A percentile compares a stretch with the other conserved stretches of the same genome.
These are phyloP conservation scores for Bimuria novae-zelandiae DNA, from an alignment of 2,329 filamentous ascomycete genomes.

Conservation along the genomic window DNA sequence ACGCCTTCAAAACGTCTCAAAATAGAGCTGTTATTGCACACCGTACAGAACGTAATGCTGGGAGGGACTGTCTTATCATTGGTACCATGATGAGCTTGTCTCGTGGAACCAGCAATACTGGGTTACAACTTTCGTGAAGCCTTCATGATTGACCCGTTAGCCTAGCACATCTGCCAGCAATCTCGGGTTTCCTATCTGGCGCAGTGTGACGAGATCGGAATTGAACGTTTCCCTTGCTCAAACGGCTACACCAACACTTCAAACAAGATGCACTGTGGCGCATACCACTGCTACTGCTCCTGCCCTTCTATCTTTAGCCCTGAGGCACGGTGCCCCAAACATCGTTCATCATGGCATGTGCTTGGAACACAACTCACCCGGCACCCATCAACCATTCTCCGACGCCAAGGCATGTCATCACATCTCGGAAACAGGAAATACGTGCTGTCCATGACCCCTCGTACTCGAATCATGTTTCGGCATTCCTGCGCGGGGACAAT, in stretches of 20 bases:
- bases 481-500: constrained; percentile 9
- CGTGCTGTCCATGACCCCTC: constrained; percentile 21
- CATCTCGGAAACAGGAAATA: constrained; percentile 23
- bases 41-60: not conserved
- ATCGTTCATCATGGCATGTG: constrained; percentile 3
- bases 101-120: too few relatives aligned
- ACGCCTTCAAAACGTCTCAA: not conserved
- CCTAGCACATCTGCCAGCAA: too few relatives aligned
- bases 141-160: too few relatives aligned
- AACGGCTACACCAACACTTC: too few relatives aligned
- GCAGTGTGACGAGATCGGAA: too few relatives aligned
- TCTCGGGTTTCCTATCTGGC: too few relatives aligned
- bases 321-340: not conserved
- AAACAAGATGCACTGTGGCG: not conserved
- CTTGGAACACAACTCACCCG: constrained; percentile 10
- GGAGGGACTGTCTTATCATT: not conserved
- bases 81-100: not conserved
- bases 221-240: too few relatives aligned
- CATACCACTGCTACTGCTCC: constrained; percentile 1
- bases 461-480: constrained; percentile 35
- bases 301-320: constrained; percentile 6
- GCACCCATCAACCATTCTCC: constrained; percentile 8
- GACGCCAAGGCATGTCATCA: constrained; percentile 16
- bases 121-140: too few relatives aligned
- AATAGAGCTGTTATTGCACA: not conserved